phyloP scores from a whole-genome alignment of 352 stramenopile genomes.

The Elongisporangium prolatum region DNA sequence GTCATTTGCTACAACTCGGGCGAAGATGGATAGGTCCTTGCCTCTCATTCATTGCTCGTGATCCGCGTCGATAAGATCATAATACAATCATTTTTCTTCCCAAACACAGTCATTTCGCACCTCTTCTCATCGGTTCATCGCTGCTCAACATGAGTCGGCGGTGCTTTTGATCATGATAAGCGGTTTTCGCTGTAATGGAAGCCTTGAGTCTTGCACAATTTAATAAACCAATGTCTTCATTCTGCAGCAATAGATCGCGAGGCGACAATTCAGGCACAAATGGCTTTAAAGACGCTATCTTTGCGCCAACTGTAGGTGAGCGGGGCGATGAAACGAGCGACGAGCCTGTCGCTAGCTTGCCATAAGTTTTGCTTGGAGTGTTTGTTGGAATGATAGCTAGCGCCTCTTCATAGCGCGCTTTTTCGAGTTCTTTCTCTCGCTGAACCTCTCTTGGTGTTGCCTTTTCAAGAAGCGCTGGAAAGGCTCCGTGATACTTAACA shows the following conservation, averaged over 20 bases:
- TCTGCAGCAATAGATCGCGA: not conserved
- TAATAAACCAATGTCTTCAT: not conserved
- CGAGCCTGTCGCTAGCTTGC: not conserved
- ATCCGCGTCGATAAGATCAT: not conserved
- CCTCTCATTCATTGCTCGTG: not conserved
- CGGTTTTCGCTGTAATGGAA: not conserved
- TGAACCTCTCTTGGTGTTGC: slow-evolving; percentile 17
- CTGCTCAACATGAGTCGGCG: not conserved
- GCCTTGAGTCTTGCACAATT: not conserved
- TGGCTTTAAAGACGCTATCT: not conserved
- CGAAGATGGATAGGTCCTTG: slow-evolving; percentile 33
- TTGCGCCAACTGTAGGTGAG: not conserved
- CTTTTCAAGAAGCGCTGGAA: slow-evolving; percentile 36
- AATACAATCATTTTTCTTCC: not conserved
- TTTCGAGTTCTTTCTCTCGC: slow-evolving; percentile 21
- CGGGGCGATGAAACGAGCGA: not conserved
- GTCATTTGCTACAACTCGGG: slow-evolving; percentile 76
- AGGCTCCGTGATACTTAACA: slow-evolving; percentile 39
- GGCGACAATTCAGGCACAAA: not conserved
- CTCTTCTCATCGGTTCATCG: not conserved
- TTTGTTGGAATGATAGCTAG: slow-evolving; percentile 22
- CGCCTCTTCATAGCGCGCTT: slow-evolving; percentile 13
- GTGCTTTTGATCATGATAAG: not conserved
- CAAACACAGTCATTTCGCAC: not conserved
- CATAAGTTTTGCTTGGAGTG: not conserved